These are phyloP conservation scores for Coemansia sp. DNA, from an alignment of 192 early-diverging fungal genomes.

Conservation along the genomic window DNA sequence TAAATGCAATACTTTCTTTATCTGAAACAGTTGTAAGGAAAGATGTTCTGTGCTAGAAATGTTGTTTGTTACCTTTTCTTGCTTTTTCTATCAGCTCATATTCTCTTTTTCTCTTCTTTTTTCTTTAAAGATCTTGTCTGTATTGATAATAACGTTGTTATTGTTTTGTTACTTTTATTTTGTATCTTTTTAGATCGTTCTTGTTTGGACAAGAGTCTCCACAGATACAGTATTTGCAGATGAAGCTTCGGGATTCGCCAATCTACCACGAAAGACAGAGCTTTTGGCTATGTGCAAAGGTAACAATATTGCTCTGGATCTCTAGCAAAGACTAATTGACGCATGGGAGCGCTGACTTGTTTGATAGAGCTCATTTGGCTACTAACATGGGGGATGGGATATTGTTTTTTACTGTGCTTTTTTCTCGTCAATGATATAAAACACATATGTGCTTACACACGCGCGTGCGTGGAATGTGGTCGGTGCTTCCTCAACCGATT, in stretches of 20 bases:
- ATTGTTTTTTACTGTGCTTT: background rate
- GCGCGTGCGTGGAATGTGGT: background rate
- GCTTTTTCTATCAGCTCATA: background rate
- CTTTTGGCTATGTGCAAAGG: slow-evolving; percentile 57
- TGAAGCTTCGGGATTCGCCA: slow-evolving; percentile 50
- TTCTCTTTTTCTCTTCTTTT: background rate
- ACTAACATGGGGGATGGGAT: slow-evolving; percentile 5
- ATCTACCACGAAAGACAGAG: slow-evolving; percentile 56
- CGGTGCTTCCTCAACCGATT: background rate
- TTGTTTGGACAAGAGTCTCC: background rate
- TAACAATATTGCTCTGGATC: slow-evolving; percentile 8
- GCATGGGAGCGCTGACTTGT: background rate
- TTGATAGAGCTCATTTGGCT: slow-evolving; percentile 5
- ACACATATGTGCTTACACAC: too few relatives aligned
- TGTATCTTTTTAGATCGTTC: background rate
- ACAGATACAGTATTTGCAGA: slow-evolving; percentile 13
- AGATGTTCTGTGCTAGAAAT: background rate
- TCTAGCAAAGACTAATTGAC: background rate
- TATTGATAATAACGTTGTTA: too few relatives aligned
- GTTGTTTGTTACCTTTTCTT: background rate
- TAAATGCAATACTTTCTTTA: background rate
- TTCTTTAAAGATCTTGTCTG: background rate
- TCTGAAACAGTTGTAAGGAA: too few relatives aligned
- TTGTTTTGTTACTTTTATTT: background rate
- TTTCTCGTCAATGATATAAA: background rate